Percentiles rank a stretch among this genome's conserved stretches.
Evolutionary conservation across 169 alveolate species (phyloP).

Genomic region (Plasmodium ovale): DNA sequence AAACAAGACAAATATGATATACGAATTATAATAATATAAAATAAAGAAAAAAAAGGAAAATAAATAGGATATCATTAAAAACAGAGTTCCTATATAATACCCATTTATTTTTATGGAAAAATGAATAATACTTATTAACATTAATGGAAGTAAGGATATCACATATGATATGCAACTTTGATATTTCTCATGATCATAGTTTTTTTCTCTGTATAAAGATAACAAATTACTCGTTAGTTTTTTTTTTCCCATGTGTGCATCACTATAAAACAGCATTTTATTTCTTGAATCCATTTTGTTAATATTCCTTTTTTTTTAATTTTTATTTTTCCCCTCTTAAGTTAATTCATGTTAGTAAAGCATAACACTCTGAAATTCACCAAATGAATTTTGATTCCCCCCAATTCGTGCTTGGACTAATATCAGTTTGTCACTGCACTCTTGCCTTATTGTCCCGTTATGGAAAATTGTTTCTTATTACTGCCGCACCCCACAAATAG

Average conservation of each 20-base stretch:
- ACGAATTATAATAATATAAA: conserved; percentile 62
- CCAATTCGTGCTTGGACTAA: too few species aligned
- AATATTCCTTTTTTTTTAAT: conserved; percentile 9
- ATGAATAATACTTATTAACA: conserved; percentile 30
- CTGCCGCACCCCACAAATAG: too few species aligned
- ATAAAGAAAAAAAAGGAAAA: conserved; percentile 62
- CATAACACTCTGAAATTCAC: too few species aligned
- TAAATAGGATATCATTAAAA: conserved; percentile 60
- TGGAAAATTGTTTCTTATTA: too few species aligned
- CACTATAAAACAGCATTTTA: conserved; percentile 23
- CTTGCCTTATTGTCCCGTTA: too few species aligned
- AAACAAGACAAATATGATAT: conserved; percentile 40
- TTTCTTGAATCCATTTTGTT: conserved; percentile 37
- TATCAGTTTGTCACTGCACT: too few species aligned
- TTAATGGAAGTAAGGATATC: conserved; percentile 44
- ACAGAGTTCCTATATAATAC: conserved; percentile 58
- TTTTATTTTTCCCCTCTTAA: not conserved
- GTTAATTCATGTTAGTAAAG: too few species aligned
- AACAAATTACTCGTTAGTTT: conserved; percentile 27
- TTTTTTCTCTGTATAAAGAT: conserved; percentile 24
- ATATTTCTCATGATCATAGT: conserved; percentile 14
- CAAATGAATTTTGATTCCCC: too few species aligned
- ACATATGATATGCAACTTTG: conserved; percentile 28
- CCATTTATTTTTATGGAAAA: conserved; percentile 40
- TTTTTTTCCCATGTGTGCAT: conserved; percentile 21